phyloP scores from a whole-genome alignment of 2,329 filamentous ascomycete species.

The Pseudocercospora ulei region DNA sequence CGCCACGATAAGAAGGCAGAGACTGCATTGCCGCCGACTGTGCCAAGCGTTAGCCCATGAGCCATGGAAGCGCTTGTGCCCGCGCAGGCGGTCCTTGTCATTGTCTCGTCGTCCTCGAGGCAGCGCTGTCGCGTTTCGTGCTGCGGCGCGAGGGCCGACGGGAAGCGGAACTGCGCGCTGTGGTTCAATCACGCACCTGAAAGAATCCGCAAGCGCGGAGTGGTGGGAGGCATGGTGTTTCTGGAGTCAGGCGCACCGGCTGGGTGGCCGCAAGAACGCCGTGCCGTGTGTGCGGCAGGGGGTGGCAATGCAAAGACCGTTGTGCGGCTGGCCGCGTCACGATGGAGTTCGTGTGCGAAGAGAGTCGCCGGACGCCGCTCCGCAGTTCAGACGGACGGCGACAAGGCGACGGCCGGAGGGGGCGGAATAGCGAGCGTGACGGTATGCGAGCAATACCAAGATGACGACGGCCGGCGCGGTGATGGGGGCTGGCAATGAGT shows the following conservation, averaged over 20 bases:
- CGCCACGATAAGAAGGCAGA: constrained; percentile 97
- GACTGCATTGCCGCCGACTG: constrained; percentile 95
- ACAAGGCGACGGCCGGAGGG: constrained; percentile 6
- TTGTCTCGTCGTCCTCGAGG: constrained; percentile 6
- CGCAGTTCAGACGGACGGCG: constrained; percentile 3
- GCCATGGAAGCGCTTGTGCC: constrained; percentile 6
- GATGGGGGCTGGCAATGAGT: constrained; percentile 6
- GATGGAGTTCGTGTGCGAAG: constrained; percentile 4
- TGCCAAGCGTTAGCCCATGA: constrained; percentile 43
- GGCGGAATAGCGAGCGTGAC: constrained; percentile 24
- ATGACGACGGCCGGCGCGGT: constrained; percentile 8
- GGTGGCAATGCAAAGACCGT: constrained; percentile 15
- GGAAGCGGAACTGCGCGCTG: constrained; percentile 7
- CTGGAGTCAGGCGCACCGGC: constrained; percentile 11
- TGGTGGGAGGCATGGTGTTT: constrained; percentile 46
- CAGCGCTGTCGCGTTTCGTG: constrained; percentile 2
- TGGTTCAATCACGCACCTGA: constrained; percentile 48
- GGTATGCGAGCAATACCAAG: constrained; percentile 26
- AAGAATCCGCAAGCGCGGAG: constrained; percentile 54
- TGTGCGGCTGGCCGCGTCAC: constrained; percentile 11
- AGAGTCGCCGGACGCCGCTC: constrained; percentile 6
- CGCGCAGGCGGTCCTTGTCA: constrained; percentile 4
- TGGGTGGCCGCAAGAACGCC: constrained; percentile 12
- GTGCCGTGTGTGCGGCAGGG: constrained; percentile 7
- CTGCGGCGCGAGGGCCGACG: not conserved